These are phyloP conservation scores for Aspergillus jensenii DNA, from an alignment of 2,329 filamentous ascomycete species.

Conservation along the genomic window DNA sequence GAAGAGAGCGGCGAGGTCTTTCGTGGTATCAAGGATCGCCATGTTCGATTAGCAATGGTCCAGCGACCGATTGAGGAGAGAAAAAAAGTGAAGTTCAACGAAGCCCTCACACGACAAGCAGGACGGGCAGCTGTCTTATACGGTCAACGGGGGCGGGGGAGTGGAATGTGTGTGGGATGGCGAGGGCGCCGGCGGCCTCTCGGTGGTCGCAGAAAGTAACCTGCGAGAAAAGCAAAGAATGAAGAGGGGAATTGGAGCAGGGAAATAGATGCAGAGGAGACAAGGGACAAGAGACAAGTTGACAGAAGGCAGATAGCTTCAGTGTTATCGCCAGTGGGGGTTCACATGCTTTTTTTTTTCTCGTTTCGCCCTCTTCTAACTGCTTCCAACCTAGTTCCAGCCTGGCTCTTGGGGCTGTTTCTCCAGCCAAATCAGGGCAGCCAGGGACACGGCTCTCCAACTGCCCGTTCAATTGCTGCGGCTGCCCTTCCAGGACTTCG, in stretches of 20 bases:
- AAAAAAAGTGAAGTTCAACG: not conserved
- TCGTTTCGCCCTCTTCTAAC: not conserved
- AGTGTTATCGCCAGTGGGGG: conserved; percentile 3
- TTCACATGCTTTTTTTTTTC: conserved; percentile 8
- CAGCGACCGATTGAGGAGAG: not conserved
- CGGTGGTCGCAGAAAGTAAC: not conserved
- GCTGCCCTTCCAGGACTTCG: not conserved
- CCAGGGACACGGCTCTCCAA: not conserved
- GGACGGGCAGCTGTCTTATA: not conserved
- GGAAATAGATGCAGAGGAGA: not conserved
- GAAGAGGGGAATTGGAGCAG: not conserved
- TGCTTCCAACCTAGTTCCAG: conserved; percentile 1
- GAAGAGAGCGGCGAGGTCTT: conserved; percentile 73
- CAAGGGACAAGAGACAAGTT: not conserved
- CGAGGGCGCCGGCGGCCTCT: not conserved
- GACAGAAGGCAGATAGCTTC: conserved; percentile 4
- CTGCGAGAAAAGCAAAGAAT: not conserved
- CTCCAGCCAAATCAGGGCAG: not conserved
- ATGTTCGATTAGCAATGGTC: conserved; percentile 41
- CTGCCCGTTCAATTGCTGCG: not conserved
- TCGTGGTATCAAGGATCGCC: conserved; percentile 67
- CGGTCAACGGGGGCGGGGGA: not conserved
- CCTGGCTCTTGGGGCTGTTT: not conserved
- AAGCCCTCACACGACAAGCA: no score
- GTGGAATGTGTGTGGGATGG: not conserved